Evolutionary conservation across 2,329 filamentous ascomycete genomes (phyloP).

Genomic region (Pseudofabraea citricarpa): DNA sequence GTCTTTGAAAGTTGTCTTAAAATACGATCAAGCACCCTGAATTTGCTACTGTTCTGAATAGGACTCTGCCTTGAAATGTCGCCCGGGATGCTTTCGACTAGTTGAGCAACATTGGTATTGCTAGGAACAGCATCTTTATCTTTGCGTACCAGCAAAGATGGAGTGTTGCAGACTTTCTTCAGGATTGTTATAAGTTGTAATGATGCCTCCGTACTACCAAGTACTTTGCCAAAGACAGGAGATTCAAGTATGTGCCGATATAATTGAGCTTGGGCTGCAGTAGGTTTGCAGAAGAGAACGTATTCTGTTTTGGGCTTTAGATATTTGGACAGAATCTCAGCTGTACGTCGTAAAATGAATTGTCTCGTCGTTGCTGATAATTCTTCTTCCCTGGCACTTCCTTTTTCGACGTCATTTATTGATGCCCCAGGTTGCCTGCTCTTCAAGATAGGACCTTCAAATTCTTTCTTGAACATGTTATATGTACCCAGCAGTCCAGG

Average conservation of each 20-base stretch:
- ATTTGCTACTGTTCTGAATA: slow-evolving; percentile 57
- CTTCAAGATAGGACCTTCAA: slow-evolving; percentile 83
- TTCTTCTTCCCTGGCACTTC: slow-evolving; percentile 74
- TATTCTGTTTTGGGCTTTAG: slow-evolving; percentile 96
- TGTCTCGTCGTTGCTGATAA: slow-evolving; percentile 87
- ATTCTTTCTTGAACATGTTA: slow-evolving; percentile 91
- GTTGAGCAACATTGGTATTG: slow-evolving; percentile 30
- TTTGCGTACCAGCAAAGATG: slow-evolving; percentile 52
- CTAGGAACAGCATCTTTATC: slow-evolving; percentile 30
- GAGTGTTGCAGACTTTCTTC: slow-evolving; percentile 72
- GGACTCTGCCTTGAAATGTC: slow-evolving; percentile 47
- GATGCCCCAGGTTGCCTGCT: slow-evolving; percentile 44
- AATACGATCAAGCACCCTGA: slow-evolving; percentile 62
- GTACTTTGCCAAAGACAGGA: slow-evolving; percentile 54
- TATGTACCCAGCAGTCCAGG: slow-evolving; percentile 91
- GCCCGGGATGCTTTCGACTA: slow-evolving; percentile 49
- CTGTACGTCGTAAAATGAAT: slow-evolving; percentile 80
- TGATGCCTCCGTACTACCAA: slow-evolving; percentile 57
- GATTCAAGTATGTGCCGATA: slow-evolving; percentile 68
- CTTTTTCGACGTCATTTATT: slow-evolving; percentile 67
- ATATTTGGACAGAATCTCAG: slow-evolving; percentile 83
- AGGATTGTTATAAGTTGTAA: slow-evolving; percentile 67
- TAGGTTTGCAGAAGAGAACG: slow-evolving; percentile 88
- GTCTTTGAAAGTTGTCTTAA: slow-evolving; percentile 54
- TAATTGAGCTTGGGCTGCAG: slow-evolving; percentile 81